phyloP scores from a whole-genome alignment of 495 filamentous ascomycete genomes.

The Penicillium parvum region DNA sequence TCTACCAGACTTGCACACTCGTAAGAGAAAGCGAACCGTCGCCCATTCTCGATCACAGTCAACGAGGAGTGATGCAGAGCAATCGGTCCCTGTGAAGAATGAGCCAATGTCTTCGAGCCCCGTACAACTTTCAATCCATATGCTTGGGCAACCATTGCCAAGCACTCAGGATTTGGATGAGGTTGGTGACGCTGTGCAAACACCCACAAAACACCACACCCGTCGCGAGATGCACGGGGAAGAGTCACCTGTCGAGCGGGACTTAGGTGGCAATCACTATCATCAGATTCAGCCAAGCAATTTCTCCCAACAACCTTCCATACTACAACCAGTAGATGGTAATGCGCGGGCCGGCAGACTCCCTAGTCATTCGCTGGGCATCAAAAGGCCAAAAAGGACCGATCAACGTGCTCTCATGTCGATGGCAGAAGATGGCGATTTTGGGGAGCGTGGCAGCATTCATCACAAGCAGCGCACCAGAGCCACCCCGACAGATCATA shows the following conservation, averaged over 20 bases:
- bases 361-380: background rate
- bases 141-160: slow-evolving; percentile 9
- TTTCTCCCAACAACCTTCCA: background rate
- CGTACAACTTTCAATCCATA: slow-evolving; percentile 26
- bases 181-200: slow-evolving; percentile 55
- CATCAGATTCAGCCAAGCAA: background rate
- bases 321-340: slow-evolving; percentile 23
- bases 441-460: slow-evolving; percentile 4
- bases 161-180: slow-evolving; percentile 72
- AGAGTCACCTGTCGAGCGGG: background rate
- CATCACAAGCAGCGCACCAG: background rate
- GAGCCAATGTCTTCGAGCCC: slow-evolving; percentile 33
- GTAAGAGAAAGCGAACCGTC: slow-evolving; percentile 23
- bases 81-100: slow-evolving; percentile 27
- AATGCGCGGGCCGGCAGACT: slow-evolving; percentile 10
- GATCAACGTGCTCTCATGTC: slow-evolving; percentile 22
- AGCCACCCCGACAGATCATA: background rate
- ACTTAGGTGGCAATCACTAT: background rate
- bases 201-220: slow-evolving; percentile 56
- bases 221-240: slow-evolving; percentile 9
- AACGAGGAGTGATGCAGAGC: slow-evolving; percentile 2
- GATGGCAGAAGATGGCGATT: slow-evolving; percentile 43
- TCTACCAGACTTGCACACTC: slow-evolving; percentile 26
- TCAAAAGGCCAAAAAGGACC: slow-evolving; percentile 9
- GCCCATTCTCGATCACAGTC: background rate